These are phyloP conservation scores for Lasiosphaeria miniovina DNA, from an alignment of 495 filamentous ascomycete species.

Conservation along the genomic window DNA sequence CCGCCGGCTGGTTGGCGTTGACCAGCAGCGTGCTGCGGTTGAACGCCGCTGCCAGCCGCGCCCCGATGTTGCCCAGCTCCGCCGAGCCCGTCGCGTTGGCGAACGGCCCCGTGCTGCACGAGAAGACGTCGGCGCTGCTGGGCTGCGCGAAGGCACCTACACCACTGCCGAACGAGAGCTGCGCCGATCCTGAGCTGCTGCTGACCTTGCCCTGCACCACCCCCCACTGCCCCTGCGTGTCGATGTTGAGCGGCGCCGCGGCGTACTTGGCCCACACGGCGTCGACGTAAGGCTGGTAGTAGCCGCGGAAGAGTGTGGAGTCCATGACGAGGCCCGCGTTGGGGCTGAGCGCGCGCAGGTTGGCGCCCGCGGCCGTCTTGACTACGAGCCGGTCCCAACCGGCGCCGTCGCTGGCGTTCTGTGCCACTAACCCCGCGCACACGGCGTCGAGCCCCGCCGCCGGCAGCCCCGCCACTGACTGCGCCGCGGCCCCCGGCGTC, in stretches of 20 bases:
- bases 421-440: slow-evolving; percentile 49
- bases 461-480: slow-evolving; percentile 59
- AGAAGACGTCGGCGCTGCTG: slow-evolving; percentile 62
- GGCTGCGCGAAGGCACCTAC: slow-evolving; percentile 56
- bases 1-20: slow-evolving; percentile 49
- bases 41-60: slow-evolving; percentile 65
- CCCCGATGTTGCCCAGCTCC: slow-evolving; percentile 52
- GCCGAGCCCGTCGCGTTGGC: slow-evolving; percentile 35
- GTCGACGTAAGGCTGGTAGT: slow-evolving; percentile 63
- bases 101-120: slow-evolving; percentile 69
- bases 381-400: slow-evolving; percentile 67
- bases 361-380: slow-evolving; percentile 21
- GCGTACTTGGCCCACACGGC: slow-evolving; percentile 62
- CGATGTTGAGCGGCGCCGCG: slow-evolving; percentile 48
- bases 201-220: slow-evolving; percentile 49
- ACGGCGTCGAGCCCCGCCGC: slow-evolving; percentile 55
- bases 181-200: slow-evolving; percentile 25
- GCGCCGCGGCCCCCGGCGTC: slow-evolving; percentile 36
- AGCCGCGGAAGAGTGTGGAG: slow-evolving; percentile 50
- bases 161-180: slow-evolving; percentile 49
- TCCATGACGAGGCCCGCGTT: slow-evolving; percentile 56
- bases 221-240: slow-evolving; percentile 59
- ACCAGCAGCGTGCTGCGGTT: slow-evolving; percentile 62
- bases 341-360: slow-evolving; percentile 63
- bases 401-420: slow-evolving; percentile 51